phyloP scores from a whole-genome alignment of 208 protist species.

The Leishmania arabica region DNA sequence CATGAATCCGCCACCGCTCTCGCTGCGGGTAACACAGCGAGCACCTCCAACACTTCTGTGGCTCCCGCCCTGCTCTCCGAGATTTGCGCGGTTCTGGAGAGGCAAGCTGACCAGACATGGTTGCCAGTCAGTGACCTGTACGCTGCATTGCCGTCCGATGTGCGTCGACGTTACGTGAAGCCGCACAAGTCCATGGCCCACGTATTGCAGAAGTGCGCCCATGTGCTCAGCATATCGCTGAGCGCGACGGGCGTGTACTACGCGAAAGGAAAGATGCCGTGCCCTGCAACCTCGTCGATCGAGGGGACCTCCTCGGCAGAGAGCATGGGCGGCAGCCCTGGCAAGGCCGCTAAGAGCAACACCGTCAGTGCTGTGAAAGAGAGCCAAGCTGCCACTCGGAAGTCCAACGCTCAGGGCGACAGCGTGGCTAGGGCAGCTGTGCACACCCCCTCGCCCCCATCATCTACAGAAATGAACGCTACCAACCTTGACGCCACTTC shows the following conservation, averaged over 20 bases:
- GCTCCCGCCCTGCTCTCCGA: constrained; percentile 18
- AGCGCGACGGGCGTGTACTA: constrained; percentile 62
- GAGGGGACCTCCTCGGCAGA: neutral
- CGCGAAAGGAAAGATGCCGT: constrained; percentile 37
- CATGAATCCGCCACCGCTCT: neutral
- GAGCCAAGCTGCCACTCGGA: neutral
- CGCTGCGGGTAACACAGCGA: neutral
- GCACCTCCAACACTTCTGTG: constrained; percentile 15
- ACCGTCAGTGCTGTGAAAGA: neutral
- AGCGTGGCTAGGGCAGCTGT: neutral
- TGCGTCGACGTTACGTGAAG: constrained; percentile 62
- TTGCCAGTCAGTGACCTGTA: constrained; percentile 67
- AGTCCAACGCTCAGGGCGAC: neutral
- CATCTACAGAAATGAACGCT: neutral
- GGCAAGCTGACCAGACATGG: constrained; percentile 38
- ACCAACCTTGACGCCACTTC: neutral
- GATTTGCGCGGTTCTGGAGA: constrained; percentile 17
- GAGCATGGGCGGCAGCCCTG: neutral
- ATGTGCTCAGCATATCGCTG: constrained; percentile 45
- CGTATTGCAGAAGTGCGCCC: constrained; percentile 45
- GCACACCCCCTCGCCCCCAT: neutral
- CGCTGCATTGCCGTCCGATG: constrained; percentile 49
- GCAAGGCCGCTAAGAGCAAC: no score
- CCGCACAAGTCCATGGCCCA: constrained; percentile 76
- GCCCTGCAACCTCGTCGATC: neutral